Evolutionary conservation across 2,329 filamentous ascomycete species (phyloP).

Genomic region (Claviceps pazoutovae): DNA sequence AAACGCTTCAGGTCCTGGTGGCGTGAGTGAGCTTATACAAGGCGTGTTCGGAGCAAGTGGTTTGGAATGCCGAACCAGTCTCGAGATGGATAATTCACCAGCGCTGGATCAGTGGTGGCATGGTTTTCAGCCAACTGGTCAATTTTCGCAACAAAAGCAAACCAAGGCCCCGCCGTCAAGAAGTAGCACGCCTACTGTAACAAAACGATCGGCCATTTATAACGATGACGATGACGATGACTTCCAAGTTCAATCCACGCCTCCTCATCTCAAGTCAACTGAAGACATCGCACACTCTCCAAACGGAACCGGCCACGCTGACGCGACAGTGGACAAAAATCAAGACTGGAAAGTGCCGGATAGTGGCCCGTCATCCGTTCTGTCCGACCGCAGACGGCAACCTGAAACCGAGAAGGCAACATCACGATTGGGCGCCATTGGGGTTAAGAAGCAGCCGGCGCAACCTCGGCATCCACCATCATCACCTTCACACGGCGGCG

Average conservation of each 20-base stretch:
- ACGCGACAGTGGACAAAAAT: slow-evolving; percentile 21
- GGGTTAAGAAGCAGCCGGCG: slow-evolving; percentile 18
- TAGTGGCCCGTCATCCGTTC: slow-evolving; percentile 8
- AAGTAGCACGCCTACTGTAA: slow-evolving; percentile 4
- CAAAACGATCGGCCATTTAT: slow-evolving; percentile 6
- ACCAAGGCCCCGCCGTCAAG: neutral
- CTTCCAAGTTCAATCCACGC: slow-evolving; percentile 37
- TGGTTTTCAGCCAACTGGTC: slow-evolving; percentile 21
- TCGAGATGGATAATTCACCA: slow-evolving; percentile 19
- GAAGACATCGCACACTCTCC: slow-evolving; percentile 10
- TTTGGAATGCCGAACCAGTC: slow-evolving; percentile 16
- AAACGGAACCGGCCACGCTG: slow-evolving; percentile 10
- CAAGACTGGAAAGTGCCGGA: slow-evolving; percentile 10
- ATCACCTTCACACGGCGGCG: slow-evolving; percentile 3
- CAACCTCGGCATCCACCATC: slow-evolving; percentile 11
- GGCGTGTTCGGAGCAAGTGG: slow-evolving; percentile 26
- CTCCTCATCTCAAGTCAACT: slow-evolving; percentile 21
- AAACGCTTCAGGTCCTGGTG: slow-evolving; percentile 14
- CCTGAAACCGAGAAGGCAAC: slow-evolving; percentile 8
- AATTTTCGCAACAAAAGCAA: slow-evolving; percentile 10
- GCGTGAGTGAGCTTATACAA: slow-evolving; percentile 23
- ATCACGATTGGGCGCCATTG: slow-evolving; percentile 22
- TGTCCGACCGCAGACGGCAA: slow-evolving; percentile 8
- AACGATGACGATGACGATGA: slow-evolving; percentile 28
- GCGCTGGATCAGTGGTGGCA: slow-evolving; percentile 37